Evolutionary conservation across 139 green algal genomes (phyloP), one percentile per base, ranked within the genome.

Genomic region (Picochlorum sp.): DNA sequence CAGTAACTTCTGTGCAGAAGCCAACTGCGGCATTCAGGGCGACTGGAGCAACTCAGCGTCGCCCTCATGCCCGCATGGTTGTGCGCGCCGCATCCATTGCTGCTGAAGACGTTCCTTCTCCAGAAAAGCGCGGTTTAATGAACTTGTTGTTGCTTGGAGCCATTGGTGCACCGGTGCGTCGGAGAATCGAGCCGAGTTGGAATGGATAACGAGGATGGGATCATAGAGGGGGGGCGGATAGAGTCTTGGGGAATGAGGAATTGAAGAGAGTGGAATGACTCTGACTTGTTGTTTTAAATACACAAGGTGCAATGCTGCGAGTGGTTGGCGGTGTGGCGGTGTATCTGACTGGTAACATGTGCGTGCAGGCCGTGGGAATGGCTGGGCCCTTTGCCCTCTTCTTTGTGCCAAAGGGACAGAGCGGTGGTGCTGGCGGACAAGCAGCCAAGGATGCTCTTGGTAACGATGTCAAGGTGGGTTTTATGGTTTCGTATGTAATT

Each of bases 401-500:
- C 50, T 56, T 56, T n/a, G 50, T 56, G 5, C 50, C 50, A 36
- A 22, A 39, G 50, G 24, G 28, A 13, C 4, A 26, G 53, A 31
- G 55, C 28, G 93, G 83, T 50, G 83, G 86, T 44, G 74, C 65
- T 18, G 68, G 59, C 35, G 93, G 73, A 70, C 69, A 86, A 45
- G 68, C 76, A 25, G 93, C 93, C 33, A 96, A 96, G 86, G 93
- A 99, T 61, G 87, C 88, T 13, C 63, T 93, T n/a, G 93, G 93
- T 64, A 95, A 95, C 59, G 88, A 95, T 67, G 67, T 99, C 25
- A 93, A 79, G 63, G n/a, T n/a, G n/a, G n/a, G n/a, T n/a, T n/a
- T n/a, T n/a, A n/a, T n/a, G n/a, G n/a, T n/a, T 18, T 18, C 39
- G 18, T 47, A 47, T 47, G 39, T 18, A 47, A 47, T 47, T 18